Base-by-base conservation (phyloP, 495 filamentous ascomycete genomes). In the Xanthoparmelia taractica region DNA sequence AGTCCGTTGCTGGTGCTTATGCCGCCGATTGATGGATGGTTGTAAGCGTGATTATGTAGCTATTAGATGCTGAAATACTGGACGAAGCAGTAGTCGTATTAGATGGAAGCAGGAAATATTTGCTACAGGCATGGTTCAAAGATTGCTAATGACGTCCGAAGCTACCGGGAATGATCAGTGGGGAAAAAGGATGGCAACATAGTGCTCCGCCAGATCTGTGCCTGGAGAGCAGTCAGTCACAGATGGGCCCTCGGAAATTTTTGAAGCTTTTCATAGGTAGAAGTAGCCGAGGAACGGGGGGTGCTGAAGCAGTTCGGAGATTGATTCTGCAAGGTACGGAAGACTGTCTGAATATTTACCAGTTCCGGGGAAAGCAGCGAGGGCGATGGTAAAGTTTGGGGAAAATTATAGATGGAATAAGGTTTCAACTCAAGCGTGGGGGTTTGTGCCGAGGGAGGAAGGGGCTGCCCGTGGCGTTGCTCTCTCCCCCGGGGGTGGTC, bases 261-360 rank as follows among this genome's bases (percentile, higher is more conserved):
- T 40, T 8, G 45, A 40, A 23, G 34, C 36, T 56, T 56, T 62
- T 56, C 48, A 62, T 62, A 56, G 60, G 11, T 29, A 20, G 27
- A 56, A 40, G 20, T n/a, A 45, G 47, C 60, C 60, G 60, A 62
- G 50, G 50, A 27, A 41, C 60, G 50, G 25, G 50, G 25, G 18
- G 37, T 50, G 37, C 23, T 54, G 60, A 33, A 12, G 15, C 36
- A 41, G 37, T 20, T 40, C 11, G 38, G 31, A 29, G 43, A 27
- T 40, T 17, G 38, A 55, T 55, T 10, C 60, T 62, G 60, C 60
- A 56, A 62, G 60, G 60, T 62, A 62, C 60, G 54, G 37, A n/a
- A 55, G 48, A 43, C 27, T n/a, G 60, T 40, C 48, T 31, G 48
- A 62, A 40, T 56, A 54, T 48, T 40, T 31, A 54, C 50, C n/a